Percentiles rank a stretch among this genome's conserved stretches.
Evolutionary conservation across 306 rosid species (phyloP).

Genomic region (Erythrophleum fordii): DNA sequence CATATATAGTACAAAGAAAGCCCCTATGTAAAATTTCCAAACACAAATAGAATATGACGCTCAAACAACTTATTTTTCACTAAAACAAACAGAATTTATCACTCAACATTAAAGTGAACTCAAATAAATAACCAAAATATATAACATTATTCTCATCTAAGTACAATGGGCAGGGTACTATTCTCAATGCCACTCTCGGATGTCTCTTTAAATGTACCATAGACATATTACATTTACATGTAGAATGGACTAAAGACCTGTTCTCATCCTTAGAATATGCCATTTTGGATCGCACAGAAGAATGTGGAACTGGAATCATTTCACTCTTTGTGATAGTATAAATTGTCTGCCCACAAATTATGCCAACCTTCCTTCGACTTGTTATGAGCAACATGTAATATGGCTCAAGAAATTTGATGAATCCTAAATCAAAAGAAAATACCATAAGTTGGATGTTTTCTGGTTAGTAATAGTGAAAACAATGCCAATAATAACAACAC

Average conservation of each 20-base stretch:
- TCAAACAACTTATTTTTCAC: constrained; percentile 38
- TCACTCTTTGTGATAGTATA: constrained; percentile 67
- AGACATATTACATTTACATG: constrained; percentile 19
- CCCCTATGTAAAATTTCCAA: constrained; percentile 54
- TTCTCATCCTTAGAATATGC: constrained; percentile 76
- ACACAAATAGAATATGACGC: constrained; percentile 48
- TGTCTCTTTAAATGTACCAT: constrained; percentile 50
- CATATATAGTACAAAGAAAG: constrained; percentile 51
- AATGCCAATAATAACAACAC: background rate
- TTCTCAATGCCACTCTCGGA: constrained; percentile 53
- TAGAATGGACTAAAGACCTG: constrained; percentile 25
- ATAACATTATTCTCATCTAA: constrained; percentile 42
- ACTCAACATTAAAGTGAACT: constrained; percentile 49
- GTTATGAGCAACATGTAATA: constrained; percentile 71
- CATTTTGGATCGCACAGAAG: constrained; percentile 64
- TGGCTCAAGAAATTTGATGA: constrained; percentile 72
- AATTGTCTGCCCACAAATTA: constrained; percentile 65
- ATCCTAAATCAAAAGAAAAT: constrained; percentile 54
- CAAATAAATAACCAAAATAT: constrained; percentile 26
- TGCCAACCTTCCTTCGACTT: constrained; percentile 68
- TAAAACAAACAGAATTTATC: constrained; percentile 32
- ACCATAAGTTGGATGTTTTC: constrained; percentile 17
- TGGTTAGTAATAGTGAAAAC: background rate
- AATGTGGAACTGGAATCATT: constrained; percentile 69
- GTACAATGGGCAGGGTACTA: constrained; percentile 51